phyloP scores from a whole-genome alignment of 306 rosid genomes.

The Quercus cerris region DNA sequence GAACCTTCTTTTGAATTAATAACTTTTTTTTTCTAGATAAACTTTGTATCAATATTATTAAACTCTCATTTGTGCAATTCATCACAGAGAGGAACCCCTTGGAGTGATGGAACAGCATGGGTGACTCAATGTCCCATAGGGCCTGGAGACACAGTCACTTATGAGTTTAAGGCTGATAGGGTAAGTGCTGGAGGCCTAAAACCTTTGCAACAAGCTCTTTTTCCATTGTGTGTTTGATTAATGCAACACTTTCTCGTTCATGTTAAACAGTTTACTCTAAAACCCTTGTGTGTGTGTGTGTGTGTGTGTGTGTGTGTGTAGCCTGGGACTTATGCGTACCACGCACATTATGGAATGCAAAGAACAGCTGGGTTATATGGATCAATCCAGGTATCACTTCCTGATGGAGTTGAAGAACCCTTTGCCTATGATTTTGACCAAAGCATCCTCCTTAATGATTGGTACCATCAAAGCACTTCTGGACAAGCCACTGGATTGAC shows the following conservation, averaged over 20 bases:
- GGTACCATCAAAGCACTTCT: constrained; percentile 67
- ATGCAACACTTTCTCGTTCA: not conserved
- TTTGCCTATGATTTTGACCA: constrained; percentile 68
- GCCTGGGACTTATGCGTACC: constrained; percentile 88
- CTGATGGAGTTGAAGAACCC: constrained; percentile 60
- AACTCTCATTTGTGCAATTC: not conserved
- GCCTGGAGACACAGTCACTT: constrained; percentile 78
- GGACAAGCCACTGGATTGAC: constrained; percentile 72
- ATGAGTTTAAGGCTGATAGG: constrained; percentile 79
- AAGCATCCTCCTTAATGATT: constrained; percentile 72
- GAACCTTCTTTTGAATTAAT: no score
- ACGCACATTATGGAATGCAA: constrained; percentile 94
- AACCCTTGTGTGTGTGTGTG: not conserved
- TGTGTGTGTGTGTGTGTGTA: constrained; percentile 9
- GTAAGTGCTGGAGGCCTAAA: constrained; percentile 24
- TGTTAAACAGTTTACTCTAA: no score
- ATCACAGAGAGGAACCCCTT: constrained; percentile 74
- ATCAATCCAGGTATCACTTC: constrained; percentile 57
- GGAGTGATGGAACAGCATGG: constrained; percentile 95
- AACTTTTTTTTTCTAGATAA: no score
- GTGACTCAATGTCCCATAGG: constrained; percentile 78
- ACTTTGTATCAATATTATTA: not conserved
- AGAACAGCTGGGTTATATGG: constrained; percentile 81
- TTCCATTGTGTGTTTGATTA: not conserved
- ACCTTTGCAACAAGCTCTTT: not conserved